Conservation (phyloP, 164 flowering plant species). For the Umbellularia californica region DNA sequence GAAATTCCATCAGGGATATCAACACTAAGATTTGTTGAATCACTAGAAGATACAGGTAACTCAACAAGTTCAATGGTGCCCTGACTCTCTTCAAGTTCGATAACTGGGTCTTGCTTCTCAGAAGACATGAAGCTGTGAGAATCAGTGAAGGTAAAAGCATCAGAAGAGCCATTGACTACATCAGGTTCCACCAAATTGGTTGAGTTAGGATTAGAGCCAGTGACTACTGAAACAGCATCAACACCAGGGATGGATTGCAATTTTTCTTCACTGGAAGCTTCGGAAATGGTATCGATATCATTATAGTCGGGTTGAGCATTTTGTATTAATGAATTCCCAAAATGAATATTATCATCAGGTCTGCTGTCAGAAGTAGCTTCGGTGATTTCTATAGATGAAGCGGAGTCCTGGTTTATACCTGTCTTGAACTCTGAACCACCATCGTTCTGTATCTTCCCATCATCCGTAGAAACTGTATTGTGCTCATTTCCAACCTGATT, state of each 20-base stretch:
- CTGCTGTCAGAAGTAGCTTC: slow-evolving; percentile 34
- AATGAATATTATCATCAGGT: slow-evolving; percentile 25
- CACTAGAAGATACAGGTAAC: slow-evolving; percentile 20
- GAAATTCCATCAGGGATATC: slow-evolving; percentile 23
- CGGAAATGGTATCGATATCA: slow-evolving; percentile 23
- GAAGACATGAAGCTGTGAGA: slow-evolving; percentile 20
- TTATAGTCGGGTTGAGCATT: slow-evolving; percentile 21
- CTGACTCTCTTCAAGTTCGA: slow-evolving; percentile 28
- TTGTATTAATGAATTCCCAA: slow-evolving; percentile 12
- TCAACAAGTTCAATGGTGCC: slow-evolving; percentile 13
- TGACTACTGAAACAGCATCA: slow-evolving; percentile 29
- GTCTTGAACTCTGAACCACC: slow-evolving; percentile 28
- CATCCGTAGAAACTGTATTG: slow-evolving; percentile 13
- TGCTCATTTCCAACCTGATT: slow-evolving; percentile 23
- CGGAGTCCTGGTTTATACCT: slow-evolving; percentile 42
- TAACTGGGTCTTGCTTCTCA: slow-evolving; percentile 19
- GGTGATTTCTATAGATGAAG: slow-evolving; percentile 34
- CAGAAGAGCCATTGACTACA: slow-evolving; percentile 23
- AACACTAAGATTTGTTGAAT: slow-evolving; percentile 17
- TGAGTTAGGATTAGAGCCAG: slow-evolving; percentile 19
- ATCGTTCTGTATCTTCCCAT: slow-evolving; percentile 19
- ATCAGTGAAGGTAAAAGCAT: slow-evolving; percentile 24
- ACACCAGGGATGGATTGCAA: slow-evolving; percentile 26
- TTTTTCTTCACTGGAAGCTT: slow-evolving; percentile 30
- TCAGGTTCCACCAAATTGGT: slow-evolving; percentile 23